Evolutionary conservation across 345 rosid genomes (phyloP).

Genomic region (Ceriops zippeliana): DNA sequence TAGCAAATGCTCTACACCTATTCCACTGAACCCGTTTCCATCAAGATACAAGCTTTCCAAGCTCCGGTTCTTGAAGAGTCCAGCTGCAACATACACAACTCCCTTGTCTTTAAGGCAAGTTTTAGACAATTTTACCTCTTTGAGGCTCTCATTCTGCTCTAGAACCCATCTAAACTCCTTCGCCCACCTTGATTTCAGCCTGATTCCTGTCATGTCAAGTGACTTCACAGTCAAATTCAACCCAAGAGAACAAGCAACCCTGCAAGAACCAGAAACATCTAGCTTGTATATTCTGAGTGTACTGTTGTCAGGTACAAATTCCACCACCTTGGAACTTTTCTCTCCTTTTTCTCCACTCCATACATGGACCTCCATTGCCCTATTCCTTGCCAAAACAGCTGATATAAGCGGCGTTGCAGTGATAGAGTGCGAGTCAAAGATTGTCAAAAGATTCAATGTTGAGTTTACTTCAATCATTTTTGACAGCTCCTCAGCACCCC

Average conservation of each 20-base stretch:
- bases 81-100: conserved; percentile 81
- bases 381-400: conserved; percentile 79
- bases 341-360: conserved; percentile 68
- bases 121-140: conserved; percentile 66
- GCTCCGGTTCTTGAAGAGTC: conserved; percentile 74
- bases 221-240: conserved; percentile 73
- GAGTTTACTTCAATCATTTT: conserved; percentile 91
- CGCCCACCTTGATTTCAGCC: conserved; percentile 74
- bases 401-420: conserved; percentile 84
- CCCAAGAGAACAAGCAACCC: conserved; percentile 78
- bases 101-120: conserved; percentile 87
- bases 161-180: conserved; percentile 82
- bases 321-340: conserved; percentile 69
- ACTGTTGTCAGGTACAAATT: conserved; percentile 66
- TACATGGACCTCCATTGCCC: conserved; percentile 75
- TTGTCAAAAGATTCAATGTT: conserved; percentile 62
- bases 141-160: conserved; percentile 73
- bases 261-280: conserved; percentile 62
- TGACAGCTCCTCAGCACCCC: conserved; percentile 89
- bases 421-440: conserved; percentile 62
- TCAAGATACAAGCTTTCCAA: conserved; percentile 67
- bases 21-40: conserved; percentile 72
- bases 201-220: conserved; percentile 72
- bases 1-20: conserved; percentile 71
- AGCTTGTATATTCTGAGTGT: conserved; percentile 65